Base-by-base conservation (phyloP, 2,329 filamentous ascomycete species). In the Colletotrichum tamarilloi region DNA sequence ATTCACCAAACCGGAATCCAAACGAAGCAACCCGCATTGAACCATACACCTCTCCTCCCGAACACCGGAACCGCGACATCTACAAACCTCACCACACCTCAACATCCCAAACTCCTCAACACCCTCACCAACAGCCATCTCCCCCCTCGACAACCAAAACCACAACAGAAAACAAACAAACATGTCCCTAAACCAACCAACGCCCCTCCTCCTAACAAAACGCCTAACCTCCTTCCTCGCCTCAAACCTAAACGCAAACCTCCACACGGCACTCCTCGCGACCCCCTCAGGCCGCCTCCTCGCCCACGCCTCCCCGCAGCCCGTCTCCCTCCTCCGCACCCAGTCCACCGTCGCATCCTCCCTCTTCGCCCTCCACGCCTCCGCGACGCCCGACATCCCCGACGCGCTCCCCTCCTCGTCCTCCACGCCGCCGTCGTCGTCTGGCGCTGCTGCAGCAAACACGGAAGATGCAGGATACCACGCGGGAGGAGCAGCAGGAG, bases 281-380 rank as follows among this genome's bases (percentile, higher is more conserved):
- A 90, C 89, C 3, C 84, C 87, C 1, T 87, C 88, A 52, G 91
- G 91, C 77, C 91, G 91, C 80, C 87, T 92, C 46, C 89, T 92
- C 76, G 88, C 90, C 69, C 90, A 91, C 80, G 88, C 90, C 52
- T 89, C 88, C 22, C 74, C 72, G 38, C 56, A 72, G n/a, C 84
- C 90, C 62, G 88, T 91, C 76, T 83, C 87, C 73, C 83, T 86
- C 24, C 87, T 92, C 52, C 90, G 91, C 77, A 90, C 88, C 11
- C 90, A 92, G 80, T 89, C 89, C 77, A 92, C 90, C 72, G 89
- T 92, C 73, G 91, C 91, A 55, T 89, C 89, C 71, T 90, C 88
- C 6, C 86, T 92, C 24, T 91, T 90, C 84, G 84, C 86, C 24
- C 86, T 91, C 56, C 90, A 92, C 80, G 84, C 87, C 53, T 82